phyloP scores from a whole-genome alignment of 805 yeast genomes.

The Kazachstania taianensis region DNA sequence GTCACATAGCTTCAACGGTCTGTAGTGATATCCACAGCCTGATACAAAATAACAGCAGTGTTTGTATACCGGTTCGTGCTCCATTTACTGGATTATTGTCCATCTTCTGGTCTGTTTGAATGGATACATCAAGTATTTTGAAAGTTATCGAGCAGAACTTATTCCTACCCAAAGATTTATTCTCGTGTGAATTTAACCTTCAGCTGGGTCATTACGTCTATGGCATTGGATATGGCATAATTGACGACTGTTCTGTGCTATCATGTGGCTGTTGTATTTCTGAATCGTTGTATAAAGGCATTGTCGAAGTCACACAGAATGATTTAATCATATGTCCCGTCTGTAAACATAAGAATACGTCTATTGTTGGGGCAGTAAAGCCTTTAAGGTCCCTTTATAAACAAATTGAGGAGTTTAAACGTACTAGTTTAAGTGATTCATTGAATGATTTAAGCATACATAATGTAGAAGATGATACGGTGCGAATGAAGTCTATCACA shows the following conservation, averaged over 20 bases:
- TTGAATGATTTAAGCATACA: neutral
- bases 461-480: neutral
- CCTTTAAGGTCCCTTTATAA: slow-evolving; percentile 27
- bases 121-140: slow-evolving; percentile 9
- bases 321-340: slow-evolving; percentile 28
- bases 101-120: slow-evolving; percentile 1
- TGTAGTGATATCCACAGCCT: too few species aligned
- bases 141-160: slow-evolving; percentile 19
- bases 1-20: too few species aligned
- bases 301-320: slow-evolving; percentile 4
- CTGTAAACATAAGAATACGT: slow-evolving; percentile 21
- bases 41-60: too few species aligned
- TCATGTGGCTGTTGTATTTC: slow-evolving; percentile 25
- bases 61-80: too few species aligned
- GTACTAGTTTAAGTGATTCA: neutral
- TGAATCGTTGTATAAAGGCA: slow-evolving; percentile 12
- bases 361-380: slow-evolving; percentile 26
- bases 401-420: neutral
- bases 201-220: slow-evolving; percentile 9
- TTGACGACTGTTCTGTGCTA: slow-evolving; percentile 20
- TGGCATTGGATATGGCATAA: slow-evolving; percentile 17
- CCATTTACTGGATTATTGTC: too few species aligned
- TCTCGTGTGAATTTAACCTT: slow-evolving; percentile 10
- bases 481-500: too few species aligned
- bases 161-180: slow-evolving; percentile 18